These are phyloP conservation scores for Boletus edulis DNA, from an alignment of 768 basidiomycete species.

Conservation along the genomic window DNA sequence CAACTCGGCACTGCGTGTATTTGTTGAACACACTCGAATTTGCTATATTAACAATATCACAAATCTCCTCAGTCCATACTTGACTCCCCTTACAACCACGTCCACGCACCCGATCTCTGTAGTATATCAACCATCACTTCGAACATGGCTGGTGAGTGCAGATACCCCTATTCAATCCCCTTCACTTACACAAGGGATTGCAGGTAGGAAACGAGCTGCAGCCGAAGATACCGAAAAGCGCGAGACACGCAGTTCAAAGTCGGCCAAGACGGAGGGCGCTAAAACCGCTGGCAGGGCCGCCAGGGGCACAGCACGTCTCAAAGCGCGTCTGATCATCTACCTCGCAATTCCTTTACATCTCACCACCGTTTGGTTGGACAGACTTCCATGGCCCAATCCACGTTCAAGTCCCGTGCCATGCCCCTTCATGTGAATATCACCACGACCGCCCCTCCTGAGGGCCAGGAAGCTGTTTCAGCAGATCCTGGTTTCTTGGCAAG, in stretches of 20 bases:
- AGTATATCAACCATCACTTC: neutral
- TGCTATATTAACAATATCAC: slow-evolving; percentile 6
- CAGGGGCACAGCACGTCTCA: slow-evolving; percentile 42
- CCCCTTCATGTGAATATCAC: slow-evolving; percentile 70
- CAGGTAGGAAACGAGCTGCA: slow-evolving; percentile 48
- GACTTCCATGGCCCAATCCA: slow-evolving; percentile 45
- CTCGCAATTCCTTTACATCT: neutral
- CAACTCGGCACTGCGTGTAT: slow-evolving; percentile 23
- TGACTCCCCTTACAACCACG: neutral
- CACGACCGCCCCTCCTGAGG: slow-evolving; percentile 50
- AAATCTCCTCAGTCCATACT: neutral
- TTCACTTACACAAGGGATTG: neutral
- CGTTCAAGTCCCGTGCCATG: slow-evolving; percentile 63
- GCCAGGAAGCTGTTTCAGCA: slow-evolving; percentile 30
- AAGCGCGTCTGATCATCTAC: slow-evolving; percentile 35
- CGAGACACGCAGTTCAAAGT: slow-evolving; percentile 48
- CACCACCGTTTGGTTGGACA: slow-evolving; percentile 19
- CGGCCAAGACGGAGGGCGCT: slow-evolving; percentile 43
- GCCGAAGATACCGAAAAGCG: slow-evolving; percentile 35
- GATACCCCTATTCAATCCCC: slow-evolving; percentile 10
- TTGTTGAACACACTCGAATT: slow-evolving; percentile 8
- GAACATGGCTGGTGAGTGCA: slow-evolving; percentile 31
- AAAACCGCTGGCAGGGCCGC: slow-evolving; percentile 32
- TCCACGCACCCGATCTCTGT: neutral
- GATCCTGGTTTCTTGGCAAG: slow-evolving; percentile 65